Evolutionary conservation across 108 stramenopile genomes (phyloP).

Genomic region (Licmophora abbreviata): DNA sequence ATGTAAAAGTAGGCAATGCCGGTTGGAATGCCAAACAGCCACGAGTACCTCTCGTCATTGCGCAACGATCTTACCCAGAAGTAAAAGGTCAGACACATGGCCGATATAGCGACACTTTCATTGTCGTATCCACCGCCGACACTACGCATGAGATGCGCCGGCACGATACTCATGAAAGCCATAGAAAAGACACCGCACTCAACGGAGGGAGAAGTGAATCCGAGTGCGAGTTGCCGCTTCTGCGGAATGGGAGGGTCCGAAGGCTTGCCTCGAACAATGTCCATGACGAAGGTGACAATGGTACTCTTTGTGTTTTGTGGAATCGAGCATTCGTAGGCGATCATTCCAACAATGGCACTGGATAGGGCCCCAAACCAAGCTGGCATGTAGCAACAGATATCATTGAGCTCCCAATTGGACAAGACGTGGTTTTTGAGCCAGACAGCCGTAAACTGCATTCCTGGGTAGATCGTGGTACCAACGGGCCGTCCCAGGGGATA

Average conservation of each 20-base stretch:
- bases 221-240: slow-evolving; percentile 2
- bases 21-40: slow-evolving; percentile 47
- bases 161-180: slow-evolving; percentile 90
- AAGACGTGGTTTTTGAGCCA: slow-evolving; percentile 62
- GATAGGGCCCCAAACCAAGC: slow-evolving; percentile 86
- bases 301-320: slow-evolving; percentile 44
- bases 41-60: slow-evolving; percentile 24
- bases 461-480: slow-evolving; percentile 98
- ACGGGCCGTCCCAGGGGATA: slow-evolving; percentile 97
- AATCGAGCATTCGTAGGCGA: slow-evolving; percentile 70
- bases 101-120: slow-evolving; percentile 90
- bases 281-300: slow-evolving; percentile 31
- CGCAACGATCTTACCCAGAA: slow-evolving; percentile 85
- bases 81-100: slow-evolving; percentile 92
- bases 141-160: slow-evolving; percentile 92
- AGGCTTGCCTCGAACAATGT: slow-evolving; percentile 27
- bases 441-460: slow-evolving; percentile 95
- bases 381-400: slow-evolving; percentile 88
- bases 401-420: slow-evolving; percentile 65
- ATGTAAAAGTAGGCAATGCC: slow-evolving; percentile 90
- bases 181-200: slow-evolving; percentile 80
- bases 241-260: neutral
- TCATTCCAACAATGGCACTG: slow-evolving; percentile 51
- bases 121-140: slow-evolving; percentile 99
- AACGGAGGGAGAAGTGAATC: slow-evolving; percentile 40